A percentile compares a stretch with the other conserved stretches of the same genome.
phyloP scores from a whole-genome alignment of 139 green algal species.

The Chlamydomonas applanata region DNA sequence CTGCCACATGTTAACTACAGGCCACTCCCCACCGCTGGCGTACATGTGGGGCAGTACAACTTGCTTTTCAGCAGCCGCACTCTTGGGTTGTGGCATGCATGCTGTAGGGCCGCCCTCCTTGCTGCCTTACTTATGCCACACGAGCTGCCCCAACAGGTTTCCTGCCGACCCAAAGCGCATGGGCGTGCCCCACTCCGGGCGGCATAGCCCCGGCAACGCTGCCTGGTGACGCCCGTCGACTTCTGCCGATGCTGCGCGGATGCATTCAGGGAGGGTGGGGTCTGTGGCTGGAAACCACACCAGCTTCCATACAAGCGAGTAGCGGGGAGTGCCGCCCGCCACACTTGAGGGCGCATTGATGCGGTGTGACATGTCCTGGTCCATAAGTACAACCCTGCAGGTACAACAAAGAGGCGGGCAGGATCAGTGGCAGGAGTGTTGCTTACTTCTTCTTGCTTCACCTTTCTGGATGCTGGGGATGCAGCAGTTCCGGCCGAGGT shows the following conservation, averaged over 20 bases:
- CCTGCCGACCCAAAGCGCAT: background rate
- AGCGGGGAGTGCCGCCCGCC: conserved; percentile 35
- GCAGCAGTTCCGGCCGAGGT: too few species aligned
- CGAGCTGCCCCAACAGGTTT: background rate
- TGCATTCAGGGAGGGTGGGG: background rate
- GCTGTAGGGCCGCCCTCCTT: too few species aligned
- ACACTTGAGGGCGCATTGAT: conserved; percentile 38
- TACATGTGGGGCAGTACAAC: too few species aligned
- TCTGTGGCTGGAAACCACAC: conserved; percentile 18
- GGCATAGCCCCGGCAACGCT: background rate
- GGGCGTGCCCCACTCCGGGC: conserved; percentile 1
- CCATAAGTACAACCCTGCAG: conserved; percentile 26
- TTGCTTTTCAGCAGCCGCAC: too few species aligned
- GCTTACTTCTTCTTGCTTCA: too few species aligned
- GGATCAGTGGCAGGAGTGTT: too few species aligned
- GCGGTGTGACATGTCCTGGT: conserved; percentile 56
- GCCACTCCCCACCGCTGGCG: too few species aligned
- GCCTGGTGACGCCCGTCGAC: background rate
- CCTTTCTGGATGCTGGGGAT: too few species aligned
- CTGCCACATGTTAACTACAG: too few species aligned
- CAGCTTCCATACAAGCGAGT: conserved; percentile 61
- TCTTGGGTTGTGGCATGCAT: too few species aligned
- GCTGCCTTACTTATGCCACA: background rate
- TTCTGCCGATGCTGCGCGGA: background rate
- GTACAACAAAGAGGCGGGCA: too few species aligned